These are phyloP conservation scores for Telopea speciosissima DNA, from an alignment of 177 flowering plant species.

Conservation along the genomic window DNA sequence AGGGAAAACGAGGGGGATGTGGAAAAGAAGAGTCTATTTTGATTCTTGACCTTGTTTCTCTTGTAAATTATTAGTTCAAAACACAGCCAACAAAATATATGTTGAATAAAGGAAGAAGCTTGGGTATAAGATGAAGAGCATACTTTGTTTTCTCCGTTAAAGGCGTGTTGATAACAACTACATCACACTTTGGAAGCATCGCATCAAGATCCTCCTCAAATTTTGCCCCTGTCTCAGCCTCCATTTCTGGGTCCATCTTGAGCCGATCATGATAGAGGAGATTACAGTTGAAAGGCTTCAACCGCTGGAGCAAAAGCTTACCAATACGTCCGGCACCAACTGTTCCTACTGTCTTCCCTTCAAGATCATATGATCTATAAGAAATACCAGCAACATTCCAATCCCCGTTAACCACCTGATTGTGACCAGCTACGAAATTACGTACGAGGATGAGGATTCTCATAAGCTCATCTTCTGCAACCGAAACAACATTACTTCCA, in stretches of 20 bases:
- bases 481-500: conserved; percentile 91
- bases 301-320: conserved; percentile 70
- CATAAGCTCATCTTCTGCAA: conserved; percentile 98
- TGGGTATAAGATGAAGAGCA: conserved; percentile 10
- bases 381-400: conserved; percentile 92
- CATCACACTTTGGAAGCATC: conserved; percentile 93
- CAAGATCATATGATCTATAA: conserved; percentile 87
- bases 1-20: too few relatives aligned
- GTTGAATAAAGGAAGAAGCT: not conserved
- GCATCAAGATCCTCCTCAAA: conserved; percentile 86
- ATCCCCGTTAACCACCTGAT: conserved; percentile 76
- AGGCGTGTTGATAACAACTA: conserved; percentile 84
- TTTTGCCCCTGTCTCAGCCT: conserved; percentile 61
- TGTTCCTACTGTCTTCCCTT: conserved; percentile 93
- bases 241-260: conserved; percentile 75
- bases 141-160: conserved; percentile 95
- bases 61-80: too few relatives aligned
- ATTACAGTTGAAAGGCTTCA: conserved; percentile 91
- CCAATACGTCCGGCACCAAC: conserved; percentile 95
- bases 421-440: conserved; percentile 81
- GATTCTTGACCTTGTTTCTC: too few relatives aligned
- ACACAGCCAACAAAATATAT: too few relatives aligned
- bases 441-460: conserved; percentile 89
- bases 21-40: too few relatives aligned
- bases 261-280: conserved; percentile 85